Percentiles rank a stretch among this genome's conserved stretches.
Conservation (phyloP, 2,329 filamentous ascomycete species). For the Neoascochyta sp. region DNA sequence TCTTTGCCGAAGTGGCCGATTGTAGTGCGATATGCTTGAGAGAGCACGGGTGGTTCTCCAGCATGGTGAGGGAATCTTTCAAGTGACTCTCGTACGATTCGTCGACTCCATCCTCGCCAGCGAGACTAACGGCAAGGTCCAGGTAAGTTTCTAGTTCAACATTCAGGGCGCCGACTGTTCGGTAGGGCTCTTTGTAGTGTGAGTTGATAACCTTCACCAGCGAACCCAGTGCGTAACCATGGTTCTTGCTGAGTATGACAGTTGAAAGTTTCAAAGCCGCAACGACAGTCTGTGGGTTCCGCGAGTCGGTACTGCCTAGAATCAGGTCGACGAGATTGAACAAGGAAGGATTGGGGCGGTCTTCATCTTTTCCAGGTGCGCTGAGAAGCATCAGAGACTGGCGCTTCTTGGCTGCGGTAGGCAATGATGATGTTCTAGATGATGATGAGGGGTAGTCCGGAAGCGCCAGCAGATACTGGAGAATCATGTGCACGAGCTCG, state of each 20-base stretch:
- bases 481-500: slow-evolving; percentile 88
- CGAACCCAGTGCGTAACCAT: slow-evolving; percentile 76
- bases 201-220: slow-evolving; percentile 65
- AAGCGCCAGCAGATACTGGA: slow-evolving; percentile 85
- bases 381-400: slow-evolving; percentile 86
- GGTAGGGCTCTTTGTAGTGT: slow-evolving; percentile 52
- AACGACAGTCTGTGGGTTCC: slow-evolving; percentile 82
- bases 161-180: slow-evolving; percentile 71
- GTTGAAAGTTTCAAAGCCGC: slow-evolving; percentile 85
- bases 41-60: slow-evolving; percentile 73
- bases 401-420: slow-evolving; percentile 70
- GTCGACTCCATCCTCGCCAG: slow-evolving; percentile 66
- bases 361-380: slow-evolving; percentile 70
- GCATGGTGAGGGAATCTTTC: slow-evolving; percentile 64
- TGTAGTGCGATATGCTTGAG: slow-evolving; percentile 63
- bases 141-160: slow-evolving; percentile 71
- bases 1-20: slow-evolving; percentile 54
- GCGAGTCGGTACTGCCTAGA: slow-evolving; percentile 76
- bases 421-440: slow-evolving; percentile 38
- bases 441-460: slow-evolving; percentile 53
- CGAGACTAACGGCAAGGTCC: slow-evolving; percentile 63
- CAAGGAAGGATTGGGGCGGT: slow-evolving; percentile 74
- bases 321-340: slow-evolving; percentile 94
- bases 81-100: slow-evolving; percentile 68
- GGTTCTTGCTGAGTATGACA: slow-evolving; percentile 80